phyloP scores from a whole-genome alignment of 75 land plant genomes.

The Sequoia sempervirens region DNA sequence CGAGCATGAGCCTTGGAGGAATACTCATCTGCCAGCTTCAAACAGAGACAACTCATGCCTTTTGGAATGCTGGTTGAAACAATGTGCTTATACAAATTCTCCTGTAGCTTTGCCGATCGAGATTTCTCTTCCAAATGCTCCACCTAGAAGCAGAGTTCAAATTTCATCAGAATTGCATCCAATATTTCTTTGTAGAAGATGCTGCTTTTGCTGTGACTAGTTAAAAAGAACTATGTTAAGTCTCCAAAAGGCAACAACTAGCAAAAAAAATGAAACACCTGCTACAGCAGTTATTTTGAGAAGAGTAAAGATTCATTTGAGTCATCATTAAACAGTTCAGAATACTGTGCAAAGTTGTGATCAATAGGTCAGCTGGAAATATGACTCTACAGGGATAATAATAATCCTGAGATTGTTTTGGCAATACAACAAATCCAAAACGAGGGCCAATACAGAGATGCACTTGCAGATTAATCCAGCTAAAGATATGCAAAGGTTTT shows the following conservation, averaged over 20 bases:
- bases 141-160: background rate
- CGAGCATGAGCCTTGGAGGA: conserved; percentile 39
- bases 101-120: conserved; percentile 35
- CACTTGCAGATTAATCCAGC: background rate
- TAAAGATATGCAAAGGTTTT: background rate
- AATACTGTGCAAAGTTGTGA: background rate
- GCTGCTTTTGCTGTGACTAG: background rate
- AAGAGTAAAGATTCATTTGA: background rate
- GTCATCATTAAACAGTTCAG: background rate
- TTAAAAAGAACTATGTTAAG: background rate
- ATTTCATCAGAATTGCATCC: background rate
- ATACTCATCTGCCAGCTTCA: conserved; percentile 44
- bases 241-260: background rate
- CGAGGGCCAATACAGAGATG: background rate
- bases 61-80: conserved; percentile 47
- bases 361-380: background rate
- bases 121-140: conserved; percentile 9
- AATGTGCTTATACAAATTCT: conserved; percentile 37
- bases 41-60: conserved; percentile 36
- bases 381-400: background rate
- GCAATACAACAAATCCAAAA: background rate
- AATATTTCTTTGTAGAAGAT: background rate
- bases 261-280: background rate
- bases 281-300: background rate
- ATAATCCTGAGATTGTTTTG: background rate